Conservation (phyloP, 2,329 filamentous ascomycete species). For the Scedosporium dehoogii region DNA sequence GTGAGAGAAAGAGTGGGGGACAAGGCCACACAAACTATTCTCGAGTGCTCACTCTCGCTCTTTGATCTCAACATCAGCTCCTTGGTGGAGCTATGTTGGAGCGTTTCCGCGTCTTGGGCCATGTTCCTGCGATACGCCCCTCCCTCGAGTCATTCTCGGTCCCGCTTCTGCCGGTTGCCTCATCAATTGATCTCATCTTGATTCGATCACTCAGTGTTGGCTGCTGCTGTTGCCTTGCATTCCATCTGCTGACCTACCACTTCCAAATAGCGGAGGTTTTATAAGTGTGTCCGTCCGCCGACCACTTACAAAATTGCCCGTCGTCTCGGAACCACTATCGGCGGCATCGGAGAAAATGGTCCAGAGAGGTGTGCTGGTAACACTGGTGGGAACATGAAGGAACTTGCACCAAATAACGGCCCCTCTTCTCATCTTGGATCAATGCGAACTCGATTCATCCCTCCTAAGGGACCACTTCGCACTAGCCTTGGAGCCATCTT, state of each 20-base stretch:
- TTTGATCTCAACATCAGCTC: too few species aligned
- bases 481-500: neutral
- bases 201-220: too few species aligned
- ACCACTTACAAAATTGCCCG: neutral
- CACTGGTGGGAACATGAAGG: neutral
- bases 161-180: too few species aligned
- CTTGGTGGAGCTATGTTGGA: too few species aligned
- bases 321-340: neutral
- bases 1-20: neutral
- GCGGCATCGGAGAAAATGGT: neutral
- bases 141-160: too few species aligned
- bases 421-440: conserved; percentile 1
- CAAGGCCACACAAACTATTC: neutral
- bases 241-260: too few species aligned
- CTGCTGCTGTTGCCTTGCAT: too few species aligned
- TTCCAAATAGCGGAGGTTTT: too few species aligned
- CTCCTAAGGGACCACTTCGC: neutral
- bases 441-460: neutral
- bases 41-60: too few species aligned
- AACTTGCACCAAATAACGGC: neutral
- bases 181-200: too few species aligned
- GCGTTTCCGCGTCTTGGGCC: too few species aligned
- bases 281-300: neutral
- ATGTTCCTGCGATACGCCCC: too few species aligned
- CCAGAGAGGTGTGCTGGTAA: neutral